Base-by-base conservation (phyloP, 1,139 yeast genomes). In the Kodamaea anthophila region DNA sequence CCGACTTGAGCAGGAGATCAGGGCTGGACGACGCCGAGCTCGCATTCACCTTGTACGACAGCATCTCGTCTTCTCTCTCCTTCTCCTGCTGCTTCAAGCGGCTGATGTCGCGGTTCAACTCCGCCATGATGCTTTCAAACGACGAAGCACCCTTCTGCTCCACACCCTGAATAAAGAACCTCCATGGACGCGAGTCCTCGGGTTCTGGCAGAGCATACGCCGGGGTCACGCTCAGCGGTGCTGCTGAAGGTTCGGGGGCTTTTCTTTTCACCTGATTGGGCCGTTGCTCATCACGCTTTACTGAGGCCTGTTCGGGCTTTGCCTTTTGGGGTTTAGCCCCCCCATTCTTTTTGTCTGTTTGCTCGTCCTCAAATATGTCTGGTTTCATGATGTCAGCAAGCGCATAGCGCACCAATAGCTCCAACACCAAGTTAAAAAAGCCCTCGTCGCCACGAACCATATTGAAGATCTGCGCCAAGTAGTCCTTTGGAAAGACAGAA, bases 371-470 rank as follows among this genome's bases (percentile, higher is more conserved):
- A 4, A 7, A 10, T 14, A 6, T 13, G 8, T n/a, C 11, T 9
- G 16, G 4, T 4, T 11, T 13, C 14, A 24, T 15, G 3, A 12
- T 14, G 11, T 12, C 13, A 7, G 13, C 19, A 9, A 28, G 18
- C 3, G 26, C 30, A 21, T 24, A 21, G 14, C 10, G n/a, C n/a
- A 29, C 9, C 11, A 32, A n/a, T 9, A 33, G 12, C 15, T 34
- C 37, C 29, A 38, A 21, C 9, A 32, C 20, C n/a, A 31, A 10
- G 4, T 28, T 12, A 28, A 35, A 33, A 20, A 34, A 25, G 3
- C 32, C 31, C 21, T 39, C 41, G 16, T 38, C 36, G 4, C 38
- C 40, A 8, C 28, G 21, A 10, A 36, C 41, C 27, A 36, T 22
- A 15, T 35, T 33, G 31, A 33, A 38, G 8, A 38, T 22, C 9